These are phyloP conservation scores for Viridothelium virens DNA, from an alignment of 495 filamentous ascomycete genomes.

Conservation along the genomic window DNA sequence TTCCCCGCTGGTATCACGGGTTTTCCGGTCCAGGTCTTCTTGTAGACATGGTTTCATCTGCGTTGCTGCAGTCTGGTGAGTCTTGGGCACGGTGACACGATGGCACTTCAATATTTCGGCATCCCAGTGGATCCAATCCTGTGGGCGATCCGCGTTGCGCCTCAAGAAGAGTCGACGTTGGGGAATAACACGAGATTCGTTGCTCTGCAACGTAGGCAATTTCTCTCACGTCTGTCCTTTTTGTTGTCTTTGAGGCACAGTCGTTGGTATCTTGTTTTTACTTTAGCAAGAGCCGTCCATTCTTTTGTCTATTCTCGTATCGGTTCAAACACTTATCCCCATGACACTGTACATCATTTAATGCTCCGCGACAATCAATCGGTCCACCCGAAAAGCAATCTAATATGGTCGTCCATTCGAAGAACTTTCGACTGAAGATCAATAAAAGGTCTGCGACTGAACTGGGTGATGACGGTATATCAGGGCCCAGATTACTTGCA, in stretches of 20 bases:
- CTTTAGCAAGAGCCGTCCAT: not conserved
- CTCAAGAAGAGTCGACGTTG: not conserved
- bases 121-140: not conserved
- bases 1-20: not conserved
- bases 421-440: not conserved
- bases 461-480: not conserved
- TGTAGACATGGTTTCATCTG: not conserved
- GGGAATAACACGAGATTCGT: not conserved
- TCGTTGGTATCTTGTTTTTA: slow-evolving; percentile 1
- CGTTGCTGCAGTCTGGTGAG: not conserved
- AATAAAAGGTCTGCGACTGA: not conserved
- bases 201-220: slow-evolving; percentile 1
- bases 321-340: not conserved
- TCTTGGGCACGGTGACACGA: not conserved
- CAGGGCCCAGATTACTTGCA: not conserved
- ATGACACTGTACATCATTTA: slow-evolving; percentile 6
- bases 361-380: not conserved
- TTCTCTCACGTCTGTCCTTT: not conserved
- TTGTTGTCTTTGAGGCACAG: not conserved
- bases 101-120: not conserved
- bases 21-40: not conserved
- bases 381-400: not conserved
- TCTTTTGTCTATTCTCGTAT: not conserved
- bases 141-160: not conserved
- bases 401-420: not conserved